Base-by-base conservation (phyloP, 2,329 filamentous ascomycete species). In the Ceratocystis eucalypticola region DNA sequence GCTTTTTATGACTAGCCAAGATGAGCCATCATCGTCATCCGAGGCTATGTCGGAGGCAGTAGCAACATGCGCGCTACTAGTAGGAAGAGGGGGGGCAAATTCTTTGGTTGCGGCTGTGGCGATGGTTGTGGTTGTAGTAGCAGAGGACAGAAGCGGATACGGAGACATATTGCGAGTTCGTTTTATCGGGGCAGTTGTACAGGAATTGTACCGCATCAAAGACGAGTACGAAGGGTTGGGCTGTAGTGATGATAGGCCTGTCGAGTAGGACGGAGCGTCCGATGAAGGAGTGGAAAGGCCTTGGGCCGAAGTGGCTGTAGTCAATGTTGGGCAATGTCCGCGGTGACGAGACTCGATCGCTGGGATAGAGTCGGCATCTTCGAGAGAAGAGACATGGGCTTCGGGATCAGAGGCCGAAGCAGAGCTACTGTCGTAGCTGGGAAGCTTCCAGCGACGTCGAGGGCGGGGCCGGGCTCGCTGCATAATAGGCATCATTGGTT, bases 381-480 rank as follows among this genome's bases (percentile, higher is more conserved):
- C 41, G 22, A 53, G 25, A 3, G 20, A 53, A 53, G 12, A 22
- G 7, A 53, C 8, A 25, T 53, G 48, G 48, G n/a, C 48, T 53
- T 53, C 17, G 20, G 48, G n/a, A 12, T 53, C 48, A 62, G 28
- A 4, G 30, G 15, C 25, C 3, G 57, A 46, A 5, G 48, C 20
- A 30, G 62, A 64, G 22, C 64, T 65, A 28, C 64, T 61, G 1
- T 61, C 28, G 15, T 61, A 61, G 55, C 64, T 50, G 1, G 55
- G 55, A 15, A 65, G 22, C 28, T 61, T 61, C 53, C 55, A 61
- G 53, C 55, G 22, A n/a, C 64, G 53, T 12, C 45, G 25, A 28
- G 30, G 41, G 17, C 66, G 66, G 12, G 66, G 62, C n/a, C 66
- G 55, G 15, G 62, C 41, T 12, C 62, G 62, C 20, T 65, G 53